These are phyloP conservation scores for Omphalea diandra DNA, from an alignment of 441 rosid genomes.

Conservation along the genomic window DNA sequence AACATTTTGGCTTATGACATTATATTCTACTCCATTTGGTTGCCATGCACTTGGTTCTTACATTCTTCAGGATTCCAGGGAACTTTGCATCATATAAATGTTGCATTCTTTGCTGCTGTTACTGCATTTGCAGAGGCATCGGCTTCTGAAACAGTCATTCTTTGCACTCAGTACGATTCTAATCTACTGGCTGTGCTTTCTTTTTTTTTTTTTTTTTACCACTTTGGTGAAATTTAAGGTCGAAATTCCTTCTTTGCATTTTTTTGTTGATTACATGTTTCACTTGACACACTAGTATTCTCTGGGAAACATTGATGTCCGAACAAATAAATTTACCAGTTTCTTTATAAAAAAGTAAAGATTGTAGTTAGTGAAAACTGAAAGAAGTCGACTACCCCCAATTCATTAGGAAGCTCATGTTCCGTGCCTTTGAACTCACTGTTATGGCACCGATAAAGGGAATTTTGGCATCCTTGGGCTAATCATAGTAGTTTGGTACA, in stretches of 20 bases:
- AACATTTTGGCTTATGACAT: conserved; percentile 7
- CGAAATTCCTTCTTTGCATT: background rate
- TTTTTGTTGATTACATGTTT: background rate
- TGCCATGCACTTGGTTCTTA: conserved; percentile 13
- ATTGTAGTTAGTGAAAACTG: background rate
- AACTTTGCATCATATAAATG: conserved; percentile 35
- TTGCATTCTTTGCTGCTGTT: conserved; percentile 38
- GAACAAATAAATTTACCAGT: background rate
- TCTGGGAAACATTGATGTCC: background rate
- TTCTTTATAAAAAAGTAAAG: background rate
- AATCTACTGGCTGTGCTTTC: conserved; percentile 7
- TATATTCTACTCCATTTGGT: background rate
- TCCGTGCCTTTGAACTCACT: background rate
- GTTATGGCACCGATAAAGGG: background rate
- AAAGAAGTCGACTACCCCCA: background rate
- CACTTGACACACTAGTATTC: background rate
- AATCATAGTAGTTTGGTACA: too few relatives aligned
- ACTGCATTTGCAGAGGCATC: conserved; percentile 45
- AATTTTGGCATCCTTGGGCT: too few relatives aligned
- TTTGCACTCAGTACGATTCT: conserved; percentile 37
- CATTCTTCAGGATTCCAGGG: conserved; percentile 32
- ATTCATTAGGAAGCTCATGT: background rate
- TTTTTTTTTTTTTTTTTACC: background rate
- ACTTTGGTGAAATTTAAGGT: background rate
- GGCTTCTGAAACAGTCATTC: conserved; percentile 36